Conservation (phyloP, 805 yeast genomes). For the Clavispora fructus region DNA sequence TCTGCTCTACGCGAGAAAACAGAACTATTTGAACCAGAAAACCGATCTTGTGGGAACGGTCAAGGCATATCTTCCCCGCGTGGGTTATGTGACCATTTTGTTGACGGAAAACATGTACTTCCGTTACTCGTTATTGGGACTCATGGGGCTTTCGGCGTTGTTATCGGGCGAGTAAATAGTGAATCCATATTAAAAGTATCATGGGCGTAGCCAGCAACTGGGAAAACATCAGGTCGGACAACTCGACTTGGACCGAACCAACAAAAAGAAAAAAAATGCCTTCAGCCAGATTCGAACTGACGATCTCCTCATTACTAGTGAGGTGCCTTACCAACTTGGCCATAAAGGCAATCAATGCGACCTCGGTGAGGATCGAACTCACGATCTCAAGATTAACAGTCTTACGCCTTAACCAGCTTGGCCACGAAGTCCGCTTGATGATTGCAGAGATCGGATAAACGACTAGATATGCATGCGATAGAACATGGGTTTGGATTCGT, state of each 20-base stretch:
- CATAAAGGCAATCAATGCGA: conserved; percentile 27
- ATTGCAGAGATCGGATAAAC: background rate
- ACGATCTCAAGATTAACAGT: conserved; percentile 34
- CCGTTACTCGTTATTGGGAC: conserved; percentile 70
- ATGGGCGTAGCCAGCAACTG: background rate
- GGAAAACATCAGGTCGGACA: background rate
- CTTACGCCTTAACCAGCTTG: conserved; percentile 34
- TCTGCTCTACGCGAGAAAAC: conserved; percentile 72
- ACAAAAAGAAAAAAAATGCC: conserved; percentile 17
- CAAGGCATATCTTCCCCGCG: conserved; percentile 82
- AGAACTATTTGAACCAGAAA: conserved; percentile 69
- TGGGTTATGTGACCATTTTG: conserved; percentile 88
- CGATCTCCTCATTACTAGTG: conserved; percentile 40
- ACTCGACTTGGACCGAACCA: too few relatives aligned
- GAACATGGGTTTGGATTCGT: too few relatives aligned
- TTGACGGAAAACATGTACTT: conserved; percentile 84
- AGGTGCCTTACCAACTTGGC: conserved; percentile 40
- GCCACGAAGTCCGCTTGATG: conserved; percentile 17
- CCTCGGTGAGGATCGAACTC: conserved; percentile 37
- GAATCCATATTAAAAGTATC: background rate
- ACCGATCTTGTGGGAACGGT: conserved; percentile 85
- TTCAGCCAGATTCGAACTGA: conserved; percentile 34
- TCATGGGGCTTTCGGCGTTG: conserved; percentile 66
- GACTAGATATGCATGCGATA: too few relatives aligned
- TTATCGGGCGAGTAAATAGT: conserved; percentile 26